These are phyloP conservation scores for Tetratostichococcus sp. DNA, from an alignment of 139 green algal genomes.

Conservation along the genomic window DNA sequence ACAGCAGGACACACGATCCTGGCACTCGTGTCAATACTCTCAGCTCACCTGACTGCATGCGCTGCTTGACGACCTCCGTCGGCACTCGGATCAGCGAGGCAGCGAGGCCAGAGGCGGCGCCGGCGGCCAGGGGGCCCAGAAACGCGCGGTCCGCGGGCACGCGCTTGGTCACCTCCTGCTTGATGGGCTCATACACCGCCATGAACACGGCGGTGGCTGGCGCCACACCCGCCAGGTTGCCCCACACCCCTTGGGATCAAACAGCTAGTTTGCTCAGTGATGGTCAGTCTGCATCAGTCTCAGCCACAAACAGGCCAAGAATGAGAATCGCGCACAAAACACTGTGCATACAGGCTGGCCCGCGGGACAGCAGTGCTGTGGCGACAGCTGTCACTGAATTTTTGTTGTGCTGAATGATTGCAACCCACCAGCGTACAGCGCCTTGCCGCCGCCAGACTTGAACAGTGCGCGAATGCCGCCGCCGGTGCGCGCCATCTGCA, in stretches of 20 bases:
- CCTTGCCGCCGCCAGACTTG: slow-evolving; percentile 65
- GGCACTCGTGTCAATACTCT: not conserved
- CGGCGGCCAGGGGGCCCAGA: slow-evolving; percentile 49
- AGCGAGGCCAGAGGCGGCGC: slow-evolving; percentile 68
- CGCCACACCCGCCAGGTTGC: slow-evolving; percentile 79
- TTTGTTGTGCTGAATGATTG: too few relatives aligned
- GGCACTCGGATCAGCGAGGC: slow-evolving; percentile 89
- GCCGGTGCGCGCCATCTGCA: slow-evolving; percentile 83
- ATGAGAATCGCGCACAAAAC: too few relatives aligned
- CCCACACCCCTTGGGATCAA: slow-evolving; percentile 45
- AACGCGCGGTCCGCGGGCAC: slow-evolving; percentile 44
- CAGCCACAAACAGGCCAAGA: too few relatives aligned
- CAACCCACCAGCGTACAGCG: slow-evolving; percentile 79
- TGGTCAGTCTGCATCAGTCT: too few relatives aligned
- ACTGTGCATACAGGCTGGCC: too few relatives aligned
- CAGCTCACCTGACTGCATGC: slow-evolving; percentile 81
- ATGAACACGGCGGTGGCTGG: slow-evolving; percentile 94
- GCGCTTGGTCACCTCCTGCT: slow-evolving; percentile 45
- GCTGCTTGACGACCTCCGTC: slow-evolving; percentile 96
- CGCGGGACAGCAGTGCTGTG: too few relatives aligned
- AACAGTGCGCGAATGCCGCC: slow-evolving; percentile 72
- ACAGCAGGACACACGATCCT: not conserved
- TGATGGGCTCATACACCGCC: slow-evolving; percentile 90
- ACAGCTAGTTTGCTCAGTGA: too few relatives aligned
- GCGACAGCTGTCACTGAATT: not conserved